Percentiles rank a stretch among this genome's conserved stretches.
Evolutionary conservation across 177 flowering plant species (phyloP).

Genomic region (Vitis hybrid): DNA sequence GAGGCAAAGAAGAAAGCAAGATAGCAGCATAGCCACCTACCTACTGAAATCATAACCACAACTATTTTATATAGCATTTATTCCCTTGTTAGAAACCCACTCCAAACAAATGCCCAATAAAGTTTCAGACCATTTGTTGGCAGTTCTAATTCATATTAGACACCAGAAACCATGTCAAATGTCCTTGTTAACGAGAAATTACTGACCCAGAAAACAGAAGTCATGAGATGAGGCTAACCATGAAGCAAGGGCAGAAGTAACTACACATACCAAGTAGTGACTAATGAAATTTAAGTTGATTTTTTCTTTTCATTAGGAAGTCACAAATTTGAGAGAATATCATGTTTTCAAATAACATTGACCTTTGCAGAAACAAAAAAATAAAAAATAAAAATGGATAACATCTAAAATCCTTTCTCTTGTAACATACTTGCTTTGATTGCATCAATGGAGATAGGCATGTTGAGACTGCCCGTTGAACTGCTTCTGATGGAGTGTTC

Average conservation of each 20-base stretch:
- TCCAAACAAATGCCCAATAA: no score
- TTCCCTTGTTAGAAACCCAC: no score
- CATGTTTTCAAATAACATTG: neutral
- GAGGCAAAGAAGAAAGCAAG: no score
- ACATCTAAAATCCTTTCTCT: neutral
- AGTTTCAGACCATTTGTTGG: neutral
- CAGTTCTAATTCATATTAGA: neutral
- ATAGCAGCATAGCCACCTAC: no score
- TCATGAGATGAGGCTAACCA: no score
- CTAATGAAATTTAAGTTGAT: neutral
- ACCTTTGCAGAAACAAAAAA: neutral
- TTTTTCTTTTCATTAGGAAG: neutral
- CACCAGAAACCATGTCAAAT: neutral
- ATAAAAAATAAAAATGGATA: neutral
- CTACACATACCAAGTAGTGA: no score
- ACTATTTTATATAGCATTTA: no score
- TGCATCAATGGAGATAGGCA: conserved; percentile 93
- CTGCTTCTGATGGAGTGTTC: conserved; percentile 99
- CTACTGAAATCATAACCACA: no score
- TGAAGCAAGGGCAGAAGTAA: no score
- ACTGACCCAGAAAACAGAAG: no score
- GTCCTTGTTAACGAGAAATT: neutral
- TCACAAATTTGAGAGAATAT: neutral
- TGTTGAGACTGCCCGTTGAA: conserved; percentile 89
- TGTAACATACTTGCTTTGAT: conserved; percentile 69